Conservation (phyloP, 129 eudicot genomes). For the Flaveria ramosissima region DNA sequence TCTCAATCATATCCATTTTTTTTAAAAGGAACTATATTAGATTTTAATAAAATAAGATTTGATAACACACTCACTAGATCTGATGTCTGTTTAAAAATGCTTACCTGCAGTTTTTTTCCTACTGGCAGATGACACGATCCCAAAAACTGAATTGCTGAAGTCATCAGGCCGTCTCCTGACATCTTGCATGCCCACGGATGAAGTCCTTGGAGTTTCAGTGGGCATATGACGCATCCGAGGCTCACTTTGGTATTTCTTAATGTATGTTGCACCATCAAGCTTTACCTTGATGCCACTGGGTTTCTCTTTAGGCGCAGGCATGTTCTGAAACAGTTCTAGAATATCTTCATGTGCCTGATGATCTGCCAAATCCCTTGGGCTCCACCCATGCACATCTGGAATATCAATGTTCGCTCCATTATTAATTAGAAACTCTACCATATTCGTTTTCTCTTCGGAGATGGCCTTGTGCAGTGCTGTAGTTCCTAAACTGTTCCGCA, state of each 20-base stretch:
- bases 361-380: constrained; percentile 70
- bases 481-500: constrained; percentile 47
- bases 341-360: constrained; percentile 76
- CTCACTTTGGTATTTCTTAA: constrained; percentile 61
- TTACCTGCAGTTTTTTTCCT: constrained; percentile 46
- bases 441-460: constrained; percentile 53
- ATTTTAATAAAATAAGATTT: too few species aligned
- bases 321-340: constrained; percentile 40
- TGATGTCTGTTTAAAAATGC: neutral
- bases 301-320: constrained; percentile 29
- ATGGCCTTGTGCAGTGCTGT: constrained; percentile 88
- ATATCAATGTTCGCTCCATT: constrained; percentile 71
- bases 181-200: constrained; percentile 30
- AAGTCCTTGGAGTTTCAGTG: constrained; percentile 19
- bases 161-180: constrained; percentile 37
- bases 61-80: too few species aligned
- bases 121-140: constrained; percentile 60
- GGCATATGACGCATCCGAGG: constrained; percentile 44
- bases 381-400: constrained; percentile 81
- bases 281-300: constrained; percentile 18
- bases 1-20: too few species aligned
- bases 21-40: too few species aligned
- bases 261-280: constrained; percentile 38
- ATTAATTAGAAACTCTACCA: constrained; percentile 63
- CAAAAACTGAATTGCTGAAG: constrained; percentile 68